A percentile compares a stretch with the other conserved stretches of the same genome.
These are phyloP conservation scores for Takakia lepidozioides DNA, from an alignment of 225 moss, liverwort and hornwort species.

Conservation along the genomic window DNA sequence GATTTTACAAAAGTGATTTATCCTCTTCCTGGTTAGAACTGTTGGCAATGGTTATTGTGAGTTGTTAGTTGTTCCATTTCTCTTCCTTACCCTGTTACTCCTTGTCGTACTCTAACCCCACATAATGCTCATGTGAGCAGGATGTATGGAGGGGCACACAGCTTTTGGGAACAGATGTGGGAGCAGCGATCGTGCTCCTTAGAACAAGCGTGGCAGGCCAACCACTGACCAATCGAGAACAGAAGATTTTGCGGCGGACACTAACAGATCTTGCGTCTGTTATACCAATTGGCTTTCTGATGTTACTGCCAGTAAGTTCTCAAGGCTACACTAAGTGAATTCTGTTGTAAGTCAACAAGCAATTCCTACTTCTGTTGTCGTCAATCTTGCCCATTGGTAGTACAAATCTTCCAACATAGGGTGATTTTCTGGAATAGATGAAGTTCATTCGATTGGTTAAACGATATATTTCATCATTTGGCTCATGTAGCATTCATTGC, in stretches of 20 bases:
- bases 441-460: too few species aligned
- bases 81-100: too few species aligned
- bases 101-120: too few species aligned
- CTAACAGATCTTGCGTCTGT: constrained; percentile 56
- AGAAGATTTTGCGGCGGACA: constrained; percentile 50
- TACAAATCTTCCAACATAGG: too few species aligned
- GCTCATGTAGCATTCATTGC: background rate
- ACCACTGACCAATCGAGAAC: constrained; percentile 47
- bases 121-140: constrained; percentile 11
- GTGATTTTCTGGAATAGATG: too few species aligned
- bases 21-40: too few species aligned
- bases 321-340: background rate
- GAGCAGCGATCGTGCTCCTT: constrained; percentile 46
- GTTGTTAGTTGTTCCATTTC: too few species aligned
- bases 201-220: constrained; percentile 43
- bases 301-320: constrained; percentile 57
- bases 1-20: too few species aligned
- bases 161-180: constrained; percentile 59
- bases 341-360: background rate
- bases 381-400: background rate
- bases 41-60: too few species aligned
- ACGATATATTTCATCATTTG: background rate
- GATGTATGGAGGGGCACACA: constrained; percentile 62
- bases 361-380: too few species aligned
- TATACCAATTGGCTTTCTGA: constrained; percentile 56